Evolutionary conservation across 768 basidiomycete species (phyloP).

Genomic region (Lentinula sp.): DNA sequence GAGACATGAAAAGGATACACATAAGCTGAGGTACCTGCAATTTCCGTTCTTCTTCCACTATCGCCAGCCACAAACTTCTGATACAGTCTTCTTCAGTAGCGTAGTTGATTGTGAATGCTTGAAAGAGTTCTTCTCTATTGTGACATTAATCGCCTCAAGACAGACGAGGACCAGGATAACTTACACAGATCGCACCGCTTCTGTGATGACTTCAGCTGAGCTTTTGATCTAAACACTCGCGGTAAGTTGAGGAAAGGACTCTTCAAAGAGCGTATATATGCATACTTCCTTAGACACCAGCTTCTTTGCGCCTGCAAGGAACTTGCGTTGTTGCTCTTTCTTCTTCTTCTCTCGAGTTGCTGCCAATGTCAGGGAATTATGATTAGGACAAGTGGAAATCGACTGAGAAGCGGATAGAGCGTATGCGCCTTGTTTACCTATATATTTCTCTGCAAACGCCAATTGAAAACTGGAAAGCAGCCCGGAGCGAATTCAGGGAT

Average conservation of each 20-base stretch:
- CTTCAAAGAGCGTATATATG: not conserved
- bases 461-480: not conserved
- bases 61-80: not conserved
- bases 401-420: no score
- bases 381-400: not conserved
- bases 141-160: not conserved
- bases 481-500: no score
- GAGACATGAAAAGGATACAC: not conserved
- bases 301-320: not conserved
- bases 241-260: not conserved
- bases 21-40: not conserved
- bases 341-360: constrained; percentile 2
- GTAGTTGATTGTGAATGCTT: constrained; percentile 5
- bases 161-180: not conserved
- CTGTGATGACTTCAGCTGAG: not conserved
- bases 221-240: not conserved
- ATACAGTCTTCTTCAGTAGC: constrained; percentile 4
- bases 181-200: not conserved
- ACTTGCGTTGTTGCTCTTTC: constrained; percentile 4
- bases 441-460: not conserved
- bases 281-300: not conserved
- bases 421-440: not conserved
- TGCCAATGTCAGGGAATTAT: not conserved
- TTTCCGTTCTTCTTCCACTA: not conserved
- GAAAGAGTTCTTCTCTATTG: not conserved